Base-by-base conservation (phyloP, 257 asterid species). In the Solanum rostratum region DNA sequence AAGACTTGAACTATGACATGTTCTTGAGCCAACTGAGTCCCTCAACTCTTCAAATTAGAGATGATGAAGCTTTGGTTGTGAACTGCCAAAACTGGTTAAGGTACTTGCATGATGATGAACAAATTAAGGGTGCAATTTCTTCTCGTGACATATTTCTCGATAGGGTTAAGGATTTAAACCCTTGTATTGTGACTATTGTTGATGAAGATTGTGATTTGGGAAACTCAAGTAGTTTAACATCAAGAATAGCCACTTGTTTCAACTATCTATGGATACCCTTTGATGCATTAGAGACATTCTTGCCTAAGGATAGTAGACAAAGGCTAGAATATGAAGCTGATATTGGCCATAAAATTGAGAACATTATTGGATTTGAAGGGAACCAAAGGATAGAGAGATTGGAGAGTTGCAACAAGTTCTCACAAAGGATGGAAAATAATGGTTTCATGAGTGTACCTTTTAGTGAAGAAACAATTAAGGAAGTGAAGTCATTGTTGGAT, bases 211-310 rank as follows among this genome's bases (percentile, higher is more conserved):
- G 92, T 3, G 94, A 93, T 53, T 66, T 92, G 8, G 93, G 93
- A 3, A 29, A 85, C 7, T 60, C 88, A 5, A 86, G 39, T 24
- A 63, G 20, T 27, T 86, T 94, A 2, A 87, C 90, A 2, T 88
- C 94, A 39, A 91, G 97, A 79, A 88, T 94, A 57, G 82, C 92
- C 1, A 20, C 95, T 2, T 91, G 93, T 65, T 93, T 94, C 86
- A 94, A 94, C 87, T 94, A 94, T 80, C 71, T 94, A 60, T 94
- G 97, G 97, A 94, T 94, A 73, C 97, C 97, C 5, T 94, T 92
- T 68, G 98, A 94, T 33, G 93, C 97, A 7, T 73, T 92, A 16
- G 97, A 94, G 86, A 93, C 95, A n/a, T 94, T 94, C 86, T 71
- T 94, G 93, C 89, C 98, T 3, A 94, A 93, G 66, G 89, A 90